Percentiles rank a stretch among this genome's conserved stretches.
phyloP scores from a whole-genome alignment of 2,329 filamentous ascomycete species.

The Fusarium sarcochroum region DNA sequence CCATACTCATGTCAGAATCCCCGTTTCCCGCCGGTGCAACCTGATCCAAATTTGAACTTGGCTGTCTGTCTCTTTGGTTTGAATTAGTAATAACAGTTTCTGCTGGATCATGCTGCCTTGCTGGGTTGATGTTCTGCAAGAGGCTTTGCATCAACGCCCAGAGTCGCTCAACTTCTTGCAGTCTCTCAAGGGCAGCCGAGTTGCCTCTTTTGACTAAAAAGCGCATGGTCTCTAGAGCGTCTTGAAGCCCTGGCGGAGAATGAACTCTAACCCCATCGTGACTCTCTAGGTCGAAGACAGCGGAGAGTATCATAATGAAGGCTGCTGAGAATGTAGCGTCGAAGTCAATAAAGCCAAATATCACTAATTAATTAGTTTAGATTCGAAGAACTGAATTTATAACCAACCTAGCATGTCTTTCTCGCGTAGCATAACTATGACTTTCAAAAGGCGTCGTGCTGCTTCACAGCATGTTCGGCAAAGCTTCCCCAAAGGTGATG shows the following conservation, averaged over 20 bases:
- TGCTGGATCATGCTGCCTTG: background rate
- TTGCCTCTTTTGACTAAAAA: slow-evolving; percentile 27
- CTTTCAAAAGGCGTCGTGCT: slow-evolving; percentile 9
- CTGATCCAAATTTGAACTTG: background rate
- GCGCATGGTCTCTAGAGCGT: slow-evolving; percentile 32
- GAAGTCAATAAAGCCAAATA: slow-evolving; percentile 22
- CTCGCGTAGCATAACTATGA: background rate
- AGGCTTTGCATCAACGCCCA: background rate
- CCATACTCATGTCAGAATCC: background rate
- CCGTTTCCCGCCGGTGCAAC: background rate
- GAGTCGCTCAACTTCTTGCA: slow-evolving; percentile 9
- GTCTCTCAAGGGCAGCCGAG: slow-evolving; percentile 8
- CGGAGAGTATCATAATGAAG: slow-evolving; percentile 24
- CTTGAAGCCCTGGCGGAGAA: slow-evolving; percentile 19
- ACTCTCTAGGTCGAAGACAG: slow-evolving; percentile 22
- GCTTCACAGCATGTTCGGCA: slow-evolving; percentile 19
- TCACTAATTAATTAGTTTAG: slow-evolving; percentile 1
- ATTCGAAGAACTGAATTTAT: background rate
- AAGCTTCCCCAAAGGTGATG: slow-evolving; percentile 4
- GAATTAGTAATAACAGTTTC: no score
- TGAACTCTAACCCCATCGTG: slow-evolving; percentile 16
- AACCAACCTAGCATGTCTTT: slow-evolving; percentile 7
- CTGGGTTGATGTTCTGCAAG: background rate
- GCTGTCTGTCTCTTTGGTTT: no score
- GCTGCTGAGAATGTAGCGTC: slow-evolving; percentile 29